A percentile compares a stretch with the other conserved stretches of the same genome.
These are phyloP conservation scores for Hymenoscyphus infarciens DNA, from an alignment of 2,329 filamentous ascomycete genomes.

Conservation along the genomic window DNA sequence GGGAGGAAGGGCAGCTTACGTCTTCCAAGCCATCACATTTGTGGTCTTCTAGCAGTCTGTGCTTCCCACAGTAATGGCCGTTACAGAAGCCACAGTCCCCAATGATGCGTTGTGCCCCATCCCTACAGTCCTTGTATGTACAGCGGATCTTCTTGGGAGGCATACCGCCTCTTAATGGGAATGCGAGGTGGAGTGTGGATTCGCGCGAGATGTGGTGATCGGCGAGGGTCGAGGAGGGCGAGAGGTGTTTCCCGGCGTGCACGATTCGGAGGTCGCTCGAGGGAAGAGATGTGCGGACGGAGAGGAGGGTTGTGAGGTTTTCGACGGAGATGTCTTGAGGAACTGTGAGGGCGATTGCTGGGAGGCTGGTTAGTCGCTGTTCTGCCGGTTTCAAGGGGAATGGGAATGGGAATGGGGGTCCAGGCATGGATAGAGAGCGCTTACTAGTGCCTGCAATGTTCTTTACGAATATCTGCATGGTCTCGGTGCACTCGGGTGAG, in stretches of 20 bases:
- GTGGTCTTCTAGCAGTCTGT: conserved; percentile 90
- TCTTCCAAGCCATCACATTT: conserved; percentile 90
- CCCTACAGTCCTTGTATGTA: conserved; percentile 84
- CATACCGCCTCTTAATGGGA: conserved; percentile 56
- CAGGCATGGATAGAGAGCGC: conserved; percentile 28
- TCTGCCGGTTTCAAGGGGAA: conserved; percentile 10
- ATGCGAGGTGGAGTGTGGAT: conserved; percentile 50
- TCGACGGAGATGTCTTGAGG: conserved; percentile 50
- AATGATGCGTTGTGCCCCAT: conserved; percentile 85
- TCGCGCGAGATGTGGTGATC: conserved; percentile 47
- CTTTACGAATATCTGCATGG: conserved; percentile 61
- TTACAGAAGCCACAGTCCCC: conserved; percentile 95
- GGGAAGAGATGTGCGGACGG: conserved; percentile 52
- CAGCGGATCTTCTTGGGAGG: conserved; percentile 78
- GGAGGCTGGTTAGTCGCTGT: conserved; percentile 24
- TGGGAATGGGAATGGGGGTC: conserved; percentile 5
- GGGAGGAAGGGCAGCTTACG: conserved; percentile 46
- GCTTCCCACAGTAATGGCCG: conserved; percentile 91
- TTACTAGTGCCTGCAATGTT: conserved; percentile 55
- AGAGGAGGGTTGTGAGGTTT: conserved; percentile 54
- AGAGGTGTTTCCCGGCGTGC: conserved; percentile 55
- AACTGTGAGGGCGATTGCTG: conserved; percentile 55
- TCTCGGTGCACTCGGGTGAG: conserved; percentile 45
- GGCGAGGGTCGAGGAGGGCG: conserved; percentile 40
- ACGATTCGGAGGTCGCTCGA: conserved; percentile 51